These are phyloP conservation scores for Naegleria fowleri DNA, from an alignment of 208 protist genomes.

Conservation along the genomic window DNA sequence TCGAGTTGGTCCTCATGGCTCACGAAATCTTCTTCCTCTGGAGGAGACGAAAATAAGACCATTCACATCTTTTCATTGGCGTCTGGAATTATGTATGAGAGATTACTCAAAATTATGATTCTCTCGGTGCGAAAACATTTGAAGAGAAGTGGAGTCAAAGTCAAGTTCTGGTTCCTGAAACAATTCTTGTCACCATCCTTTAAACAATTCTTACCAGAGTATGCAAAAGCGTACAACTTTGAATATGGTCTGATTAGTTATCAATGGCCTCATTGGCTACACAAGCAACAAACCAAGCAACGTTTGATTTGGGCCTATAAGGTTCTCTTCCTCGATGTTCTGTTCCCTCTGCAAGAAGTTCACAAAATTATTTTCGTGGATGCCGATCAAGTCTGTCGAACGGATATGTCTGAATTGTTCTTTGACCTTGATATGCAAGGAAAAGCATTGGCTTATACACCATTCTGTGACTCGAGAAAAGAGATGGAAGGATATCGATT, in stretches of 20 bases:
- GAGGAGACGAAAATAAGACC: conserved; percentile 57
- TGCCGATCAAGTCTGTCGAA: conserved; percentile 87
- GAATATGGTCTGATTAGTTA: conserved; percentile 91
- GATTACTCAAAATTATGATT: conserved; percentile 98
- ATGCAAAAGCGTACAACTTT: conserved; percentile 83
- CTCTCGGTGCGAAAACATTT: conserved; percentile 83
- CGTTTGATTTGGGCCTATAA: conserved; percentile 99
- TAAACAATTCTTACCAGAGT: conserved; percentile 74
- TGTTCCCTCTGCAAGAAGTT: conserved; percentile 93
- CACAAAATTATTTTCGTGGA: conserved; percentile 97
- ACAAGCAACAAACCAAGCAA: conserved; percentile 91
- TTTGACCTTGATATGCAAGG: conserved; percentile 90
- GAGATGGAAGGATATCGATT: conserved; percentile 83
- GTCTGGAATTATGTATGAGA: conserved; percentile 96
- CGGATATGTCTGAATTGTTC: conserved; percentile 78
- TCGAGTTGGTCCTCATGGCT: conserved; percentile 41
- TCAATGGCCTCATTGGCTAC: conserved; percentile 95
- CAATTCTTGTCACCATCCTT: conserved; percentile 95
- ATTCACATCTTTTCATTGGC: conserved; percentile 97
- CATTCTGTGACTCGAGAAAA: conserved; percentile 87
- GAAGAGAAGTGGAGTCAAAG: conserved; percentile 52
- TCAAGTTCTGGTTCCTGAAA: conserved; percentile 99
- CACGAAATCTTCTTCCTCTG: background rate
- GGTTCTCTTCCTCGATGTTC: conserved; percentile 98
- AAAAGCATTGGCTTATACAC: conserved; percentile 88